Percentiles rank a stretch among this genome's conserved stretches.
These are phyloP conservation scores for Aspergillus uvarum DNA, from an alignment of 2,329 filamentous ascomycete genomes.

Conservation along the genomic window DNA sequence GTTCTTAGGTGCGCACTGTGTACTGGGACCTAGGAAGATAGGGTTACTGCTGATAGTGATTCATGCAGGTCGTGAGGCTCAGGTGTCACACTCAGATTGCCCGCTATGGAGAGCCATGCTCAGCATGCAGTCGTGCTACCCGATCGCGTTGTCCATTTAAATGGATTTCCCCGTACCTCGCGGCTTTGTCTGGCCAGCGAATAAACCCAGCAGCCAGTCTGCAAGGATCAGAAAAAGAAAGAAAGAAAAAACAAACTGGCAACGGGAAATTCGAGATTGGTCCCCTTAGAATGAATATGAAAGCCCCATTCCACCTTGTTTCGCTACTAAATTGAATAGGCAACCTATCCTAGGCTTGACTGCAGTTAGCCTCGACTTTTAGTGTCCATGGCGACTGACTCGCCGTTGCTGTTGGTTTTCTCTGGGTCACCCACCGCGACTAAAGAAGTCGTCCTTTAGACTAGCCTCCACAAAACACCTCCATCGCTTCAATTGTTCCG, in stretches of 20 bases:
- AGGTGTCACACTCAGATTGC: no score
- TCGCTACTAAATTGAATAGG: not conserved
- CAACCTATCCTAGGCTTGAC: not conserved
- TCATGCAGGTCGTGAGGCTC: not conserved
- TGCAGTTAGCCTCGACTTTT: not conserved
- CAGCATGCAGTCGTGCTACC: not conserved
- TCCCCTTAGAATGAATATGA: not conserved
- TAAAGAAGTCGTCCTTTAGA: not conserved
- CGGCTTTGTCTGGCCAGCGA: no score
- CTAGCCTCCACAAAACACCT: not conserved
- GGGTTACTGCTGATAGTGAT: not conserved
- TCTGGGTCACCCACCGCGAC: not conserved
- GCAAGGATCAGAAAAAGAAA: not conserved
- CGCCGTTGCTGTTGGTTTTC: not conserved
- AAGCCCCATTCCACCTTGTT: no score
- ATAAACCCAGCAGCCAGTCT: not conserved
- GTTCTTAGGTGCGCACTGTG: not conserved
- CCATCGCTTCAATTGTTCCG: not conserved
- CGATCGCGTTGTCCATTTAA: not conserved
- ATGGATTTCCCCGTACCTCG: no score
- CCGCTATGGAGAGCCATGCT: not conserved
- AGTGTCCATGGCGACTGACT: not conserved
- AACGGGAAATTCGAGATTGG: not conserved
- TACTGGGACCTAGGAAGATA: not conserved
- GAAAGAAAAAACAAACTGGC: no score